Conservation (phyloP, 805 yeast species). For the Wickerhamiella australiensis region DNA sequence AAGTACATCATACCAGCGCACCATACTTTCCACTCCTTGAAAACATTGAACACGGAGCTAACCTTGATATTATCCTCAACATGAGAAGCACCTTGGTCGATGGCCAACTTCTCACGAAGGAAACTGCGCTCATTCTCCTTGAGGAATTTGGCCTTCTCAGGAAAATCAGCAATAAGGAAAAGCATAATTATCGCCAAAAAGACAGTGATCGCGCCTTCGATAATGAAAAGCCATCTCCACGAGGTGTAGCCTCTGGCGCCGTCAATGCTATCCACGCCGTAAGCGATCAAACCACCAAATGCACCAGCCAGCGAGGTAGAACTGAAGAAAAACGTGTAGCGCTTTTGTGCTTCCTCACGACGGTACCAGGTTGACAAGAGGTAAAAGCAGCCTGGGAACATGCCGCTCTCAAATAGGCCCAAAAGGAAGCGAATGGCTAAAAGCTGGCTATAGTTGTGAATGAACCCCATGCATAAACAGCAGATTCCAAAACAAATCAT, state of each 20-base stretch:
- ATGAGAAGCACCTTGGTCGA: slow-evolving; percentile 40
- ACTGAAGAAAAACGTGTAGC: slow-evolving; percentile 32
- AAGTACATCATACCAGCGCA: slow-evolving; percentile 51
- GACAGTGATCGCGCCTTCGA: slow-evolving; percentile 45
- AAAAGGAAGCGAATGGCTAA: slow-evolving; percentile 31
- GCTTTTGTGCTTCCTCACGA: slow-evolving; percentile 31
- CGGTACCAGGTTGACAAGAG: slow-evolving; percentile 27
- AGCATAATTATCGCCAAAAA: slow-evolving; percentile 14
- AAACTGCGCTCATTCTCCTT: slow-evolving; percentile 39
- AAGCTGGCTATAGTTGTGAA: slow-evolving; percentile 26
- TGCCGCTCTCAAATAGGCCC: slow-evolving; percentile 35
- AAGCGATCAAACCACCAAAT: slow-evolving; percentile 30
- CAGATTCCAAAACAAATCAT: slow-evolving; percentile 31
- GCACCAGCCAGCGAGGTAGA: slow-evolving; percentile 31
- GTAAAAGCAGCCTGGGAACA: slow-evolving; percentile 34
- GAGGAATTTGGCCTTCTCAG: slow-evolving; percentile 48
- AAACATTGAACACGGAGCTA: slow-evolving; percentile 36
- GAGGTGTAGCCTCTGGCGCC: slow-evolving; percentile 33
- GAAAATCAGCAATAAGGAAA: slow-evolving; percentile 52
- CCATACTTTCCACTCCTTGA: slow-evolving; percentile 51
- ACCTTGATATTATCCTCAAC: slow-evolving; percentile 38
- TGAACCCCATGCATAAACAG: slow-evolving; percentile 28
- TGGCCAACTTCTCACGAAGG: slow-evolving; percentile 46
- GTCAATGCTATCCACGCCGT: slow-evolving; percentile 33
- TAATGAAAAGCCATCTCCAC: slow-evolving; percentile 47